Conservation (phyloP, 257 asterid species). For the Fraxinus anomala region DNA sequence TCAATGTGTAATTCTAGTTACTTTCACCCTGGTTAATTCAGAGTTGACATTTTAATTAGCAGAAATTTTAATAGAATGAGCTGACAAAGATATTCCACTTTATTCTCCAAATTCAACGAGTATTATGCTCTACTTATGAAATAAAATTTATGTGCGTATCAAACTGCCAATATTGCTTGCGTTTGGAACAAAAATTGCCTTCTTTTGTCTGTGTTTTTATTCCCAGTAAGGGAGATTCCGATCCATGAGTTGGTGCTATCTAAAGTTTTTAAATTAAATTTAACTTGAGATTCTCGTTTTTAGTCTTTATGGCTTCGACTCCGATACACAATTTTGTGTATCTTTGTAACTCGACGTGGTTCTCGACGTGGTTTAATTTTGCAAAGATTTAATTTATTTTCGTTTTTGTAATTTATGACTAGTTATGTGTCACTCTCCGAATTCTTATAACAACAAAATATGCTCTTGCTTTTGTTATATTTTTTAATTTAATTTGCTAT, state of each 20-base stretch:
- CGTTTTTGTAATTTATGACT: too few relatives aligned
- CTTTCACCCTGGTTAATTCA: neutral
- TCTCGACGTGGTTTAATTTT: too few relatives aligned
- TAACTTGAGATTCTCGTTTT: neutral
- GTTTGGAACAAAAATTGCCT: neutral
- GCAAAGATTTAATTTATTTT: neutral
- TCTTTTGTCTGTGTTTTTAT: neutral
- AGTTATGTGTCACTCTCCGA: too few relatives aligned
- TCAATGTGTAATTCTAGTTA: too few relatives aligned
- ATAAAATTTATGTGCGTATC: neutral
- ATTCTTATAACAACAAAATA: too few relatives aligned
- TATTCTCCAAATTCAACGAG: neutral
- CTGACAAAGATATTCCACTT: neutral
- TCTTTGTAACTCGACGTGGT: neutral
- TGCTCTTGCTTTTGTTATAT: too few relatives aligned
- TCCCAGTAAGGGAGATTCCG: neutral
- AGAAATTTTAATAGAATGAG: neutral
- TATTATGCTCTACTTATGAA: neutral
- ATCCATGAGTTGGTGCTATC: neutral
- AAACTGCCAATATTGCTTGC: neutral
- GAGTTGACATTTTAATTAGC: neutral
- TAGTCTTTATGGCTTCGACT: neutral
- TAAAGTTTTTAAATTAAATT: neutral
- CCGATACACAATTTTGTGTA: neutral
- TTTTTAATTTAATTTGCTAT: too few relatives aligned